Percentiles rank a stretch among this genome's conserved stretches.
Evolutionary conservation across 192 early-diverging fungal species (phyloP).

Genomic region (Podila minutissima): DNA sequence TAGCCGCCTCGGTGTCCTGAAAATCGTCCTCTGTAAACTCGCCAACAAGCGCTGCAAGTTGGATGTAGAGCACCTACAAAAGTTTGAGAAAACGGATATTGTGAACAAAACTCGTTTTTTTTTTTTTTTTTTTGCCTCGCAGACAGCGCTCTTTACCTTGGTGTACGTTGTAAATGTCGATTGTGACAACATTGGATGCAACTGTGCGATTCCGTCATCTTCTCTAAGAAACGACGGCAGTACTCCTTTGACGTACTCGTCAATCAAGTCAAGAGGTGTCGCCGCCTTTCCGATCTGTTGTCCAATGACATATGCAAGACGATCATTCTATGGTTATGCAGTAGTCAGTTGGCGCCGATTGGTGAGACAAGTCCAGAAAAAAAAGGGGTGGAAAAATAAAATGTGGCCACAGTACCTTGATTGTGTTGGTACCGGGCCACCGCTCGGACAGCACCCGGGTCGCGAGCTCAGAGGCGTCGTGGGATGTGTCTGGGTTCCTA

Average conservation of each 20-base stretch:
- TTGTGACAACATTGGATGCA: slow-evolving; percentile 52
- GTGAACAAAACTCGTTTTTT: neutral
- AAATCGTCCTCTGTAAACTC: slow-evolving; percentile 33
- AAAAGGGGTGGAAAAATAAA: neutral
- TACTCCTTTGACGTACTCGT: slow-evolving; percentile 41
- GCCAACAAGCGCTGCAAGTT: slow-evolving; percentile 33
- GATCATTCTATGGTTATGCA: slow-evolving; percentile 40
- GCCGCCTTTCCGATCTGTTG: slow-evolving; percentile 51
- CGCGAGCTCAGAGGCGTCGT: slow-evolving; percentile 42
- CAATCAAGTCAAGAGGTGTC: slow-evolving; percentile 45
- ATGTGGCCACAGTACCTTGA: slow-evolving; percentile 35
- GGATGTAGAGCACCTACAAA: slow-evolving; percentile 41
- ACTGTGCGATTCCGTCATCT: slow-evolving; percentile 32
- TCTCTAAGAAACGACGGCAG: slow-evolving; percentile 54
- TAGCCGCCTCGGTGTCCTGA: slow-evolving; percentile 18
- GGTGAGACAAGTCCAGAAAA: no score
- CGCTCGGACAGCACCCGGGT: slow-evolving; percentile 30
- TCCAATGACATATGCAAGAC: slow-evolving; percentile 53
- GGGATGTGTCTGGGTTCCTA: slow-evolving; percentile 17
- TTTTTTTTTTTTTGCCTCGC: neutral
- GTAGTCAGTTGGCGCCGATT: neutral
- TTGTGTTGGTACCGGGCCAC: slow-evolving; percentile 52
- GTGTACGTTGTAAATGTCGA: slow-evolving; percentile 55
- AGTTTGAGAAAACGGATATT: neutral
- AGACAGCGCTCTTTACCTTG: slow-evolving; percentile 30